These are phyloP conservation scores for Anastatica hierochuntica DNA, from an alignment of 345 rosid species.

Conservation along the genomic window DNA sequence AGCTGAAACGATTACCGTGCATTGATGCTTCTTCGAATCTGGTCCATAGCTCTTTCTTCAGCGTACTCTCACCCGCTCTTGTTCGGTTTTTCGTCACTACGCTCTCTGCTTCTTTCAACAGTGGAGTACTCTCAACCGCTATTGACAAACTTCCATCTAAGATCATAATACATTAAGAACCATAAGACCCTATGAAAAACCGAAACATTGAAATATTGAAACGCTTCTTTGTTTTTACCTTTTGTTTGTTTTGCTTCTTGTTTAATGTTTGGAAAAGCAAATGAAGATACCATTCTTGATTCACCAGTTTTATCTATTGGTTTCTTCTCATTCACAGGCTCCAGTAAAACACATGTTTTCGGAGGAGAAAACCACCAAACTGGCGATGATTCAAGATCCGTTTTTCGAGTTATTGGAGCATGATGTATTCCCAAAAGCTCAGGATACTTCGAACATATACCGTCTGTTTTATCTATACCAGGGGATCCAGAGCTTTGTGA, in stretches of 20 bases:
- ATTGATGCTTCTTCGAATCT: constrained; percentile 79
- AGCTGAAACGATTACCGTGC: constrained; percentile 21
- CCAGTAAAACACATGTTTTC: constrained; percentile 67
- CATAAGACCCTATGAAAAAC: neutral
- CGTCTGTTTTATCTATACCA: constrained; percentile 34
- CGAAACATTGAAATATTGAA: constrained; percentile 9
- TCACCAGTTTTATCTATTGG: constrained; percentile 1
- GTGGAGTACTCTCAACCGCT: constrained; percentile 49
- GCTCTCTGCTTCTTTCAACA: constrained; percentile 49
- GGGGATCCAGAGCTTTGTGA: constrained; percentile 48
- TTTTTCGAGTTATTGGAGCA: constrained; percentile 35
- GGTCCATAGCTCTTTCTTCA: constrained; percentile 92
- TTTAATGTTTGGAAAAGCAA: neutral
- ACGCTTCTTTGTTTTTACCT: neutral
- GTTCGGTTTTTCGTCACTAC: constrained; percentile 36
- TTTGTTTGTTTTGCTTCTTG: constrained; percentile 16
- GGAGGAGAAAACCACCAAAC: constrained; percentile 84
- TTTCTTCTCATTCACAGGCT: constrained; percentile 44
- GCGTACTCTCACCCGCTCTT: constrained; percentile 72
- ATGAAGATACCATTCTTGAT: neutral
- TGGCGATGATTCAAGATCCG: constrained; percentile 53
- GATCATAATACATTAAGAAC: neutral
- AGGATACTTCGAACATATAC: constrained; percentile 49
- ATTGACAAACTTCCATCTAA: constrained; percentile 16
- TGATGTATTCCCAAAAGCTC: constrained; percentile 58